Conservation (phyloP, 1,284 basidiomycete species). For the Pyrrhoderma lamaoense region DNA sequence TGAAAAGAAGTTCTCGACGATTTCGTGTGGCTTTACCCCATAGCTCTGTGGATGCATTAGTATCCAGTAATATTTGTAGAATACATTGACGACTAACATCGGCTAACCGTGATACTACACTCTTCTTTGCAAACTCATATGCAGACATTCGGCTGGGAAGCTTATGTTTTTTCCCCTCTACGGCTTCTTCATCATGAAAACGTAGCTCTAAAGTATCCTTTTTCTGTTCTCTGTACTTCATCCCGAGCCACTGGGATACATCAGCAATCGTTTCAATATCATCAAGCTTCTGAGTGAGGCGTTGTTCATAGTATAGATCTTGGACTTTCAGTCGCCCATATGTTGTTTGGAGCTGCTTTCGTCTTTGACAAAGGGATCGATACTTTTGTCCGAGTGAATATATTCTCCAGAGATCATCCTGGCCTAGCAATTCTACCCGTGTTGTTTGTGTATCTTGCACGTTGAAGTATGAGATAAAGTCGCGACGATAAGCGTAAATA, state of each 20-base stretch:
- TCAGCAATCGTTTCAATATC: conserved; percentile 89
- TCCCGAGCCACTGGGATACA: conserved; percentile 83
- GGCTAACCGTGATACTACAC: conserved; percentile 67
- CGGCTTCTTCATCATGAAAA: conserved; percentile 59
- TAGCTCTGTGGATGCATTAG: conserved; percentile 47
- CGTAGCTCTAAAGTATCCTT: conserved; percentile 53
- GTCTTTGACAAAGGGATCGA: conserved; percentile 74
- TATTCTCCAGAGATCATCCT: conserved; percentile 84
- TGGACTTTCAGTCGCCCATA: conserved; percentile 58
- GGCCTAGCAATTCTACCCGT: conserved; percentile 62
- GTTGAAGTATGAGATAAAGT: conserved; percentile 80
- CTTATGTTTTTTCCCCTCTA: conserved; percentile 62
- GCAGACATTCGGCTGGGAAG: conserved; percentile 80
- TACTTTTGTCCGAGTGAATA: conserved; percentile 82
- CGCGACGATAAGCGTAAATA: conserved; percentile 90
- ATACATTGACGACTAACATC: conserved; percentile 40
- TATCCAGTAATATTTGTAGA: neutral
- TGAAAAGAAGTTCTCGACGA: conserved; percentile 71
- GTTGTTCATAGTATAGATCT: conserved; percentile 69
- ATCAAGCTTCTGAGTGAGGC: conserved; percentile 56
- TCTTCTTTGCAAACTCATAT: conserved; percentile 83
- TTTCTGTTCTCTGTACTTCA: conserved; percentile 79
- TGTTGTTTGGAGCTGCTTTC: conserved; percentile 51
- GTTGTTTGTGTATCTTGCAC: conserved; percentile 40
- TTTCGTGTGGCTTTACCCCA: conserved; percentile 71